phyloP scores from a whole-genome alignment of 345 rosid species.

The Rhizophora mangle region DNA sequence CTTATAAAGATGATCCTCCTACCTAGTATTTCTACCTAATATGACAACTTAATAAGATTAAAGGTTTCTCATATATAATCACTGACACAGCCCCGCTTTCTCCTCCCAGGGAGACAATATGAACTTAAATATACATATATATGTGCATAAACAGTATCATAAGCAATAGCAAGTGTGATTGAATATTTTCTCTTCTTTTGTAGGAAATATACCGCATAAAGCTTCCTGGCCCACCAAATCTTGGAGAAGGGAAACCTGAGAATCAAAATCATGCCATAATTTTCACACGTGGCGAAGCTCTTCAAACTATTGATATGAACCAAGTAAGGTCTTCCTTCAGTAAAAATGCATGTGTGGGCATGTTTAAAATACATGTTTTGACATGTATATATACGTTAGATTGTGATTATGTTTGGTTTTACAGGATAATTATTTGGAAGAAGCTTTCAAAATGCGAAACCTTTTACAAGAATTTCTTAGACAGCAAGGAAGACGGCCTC shows the following conservation, averaged over 20 bases:
- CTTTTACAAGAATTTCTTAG: conserved; percentile 87
- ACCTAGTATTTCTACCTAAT: too few relatives aligned
- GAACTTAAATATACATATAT: not conserved
- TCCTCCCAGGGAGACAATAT: not conserved
- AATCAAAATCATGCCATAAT: conserved; percentile 91
- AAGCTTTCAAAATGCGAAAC: conserved; percentile 95
- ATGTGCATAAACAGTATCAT: not conserved
- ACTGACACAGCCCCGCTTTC: too few relatives aligned
- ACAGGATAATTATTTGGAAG: conserved; percentile 90
- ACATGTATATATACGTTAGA: not conserved
- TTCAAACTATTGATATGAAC: conserved; percentile 96
- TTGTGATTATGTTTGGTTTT: conserved; percentile 25
- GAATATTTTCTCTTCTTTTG: conserved; percentile 7
- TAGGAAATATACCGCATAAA: conserved; percentile 87
- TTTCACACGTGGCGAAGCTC: conserved; percentile 96
- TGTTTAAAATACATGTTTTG: not conserved
- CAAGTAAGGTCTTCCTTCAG: conserved; percentile 48
- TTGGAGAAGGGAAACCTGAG: conserved; percentile 99
- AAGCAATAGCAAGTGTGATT: not conserved
- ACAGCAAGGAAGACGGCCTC: conserved; percentile 65
- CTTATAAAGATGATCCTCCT: too few relatives aligned
- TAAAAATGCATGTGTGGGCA: conserved; percentile 1
- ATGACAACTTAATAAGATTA: too few relatives aligned
- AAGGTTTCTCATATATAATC: too few relatives aligned
- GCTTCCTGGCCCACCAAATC: conserved; percentile 92